Evolutionary conservation across 2,329 filamentous ascomycete species (phyloP), one percentile per base, ranked within the genome.

Genomic region (Penicillium expansum): DNA sequence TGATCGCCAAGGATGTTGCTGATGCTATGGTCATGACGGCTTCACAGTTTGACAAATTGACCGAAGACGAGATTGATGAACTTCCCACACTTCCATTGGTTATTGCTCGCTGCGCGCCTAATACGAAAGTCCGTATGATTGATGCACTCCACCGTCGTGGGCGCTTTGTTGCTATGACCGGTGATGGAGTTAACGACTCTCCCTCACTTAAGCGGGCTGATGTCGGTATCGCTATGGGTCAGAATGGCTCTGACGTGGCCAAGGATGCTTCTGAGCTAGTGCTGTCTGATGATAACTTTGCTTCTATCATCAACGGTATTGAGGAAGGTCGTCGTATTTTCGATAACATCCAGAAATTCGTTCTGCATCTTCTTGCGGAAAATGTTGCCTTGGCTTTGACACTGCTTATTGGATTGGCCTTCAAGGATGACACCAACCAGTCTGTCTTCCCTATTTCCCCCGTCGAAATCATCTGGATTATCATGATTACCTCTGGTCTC

Each of bases 391-490:
- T 95, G 70, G 92, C 92, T 8, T 86, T 90, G 60, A 86, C 91
- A 1, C 80, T 96, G 16, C 85, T 96, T 27, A 86, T 91, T 38
- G 92, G 92, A 52, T 84, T 96, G 4, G 88, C 82, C 0, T 95
- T 96, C 77, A 89, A 91, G 67, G 92, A 96, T 69, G 63, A 74
- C 2, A 77, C 80, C 10, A 82, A 84, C 9, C 82, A 90, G 59
- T 94, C 91, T 0, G 91, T 96, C 10, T 96, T 95, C 73, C 92
- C 91, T 5, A 84, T 96, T 43, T 86, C 90, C 0, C 91, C 92
- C 0, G 85, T 96, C 11, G 87, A 96, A 67, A 93, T 96, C 61
- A 83, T 96, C 57, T 96, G 91, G 91, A 91, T 96, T 72, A 96
- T 96, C 74, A 93, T 96, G 89, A 83, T 94, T 54, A 96, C 92